Evolutionary conservation across 306 rosid species (phyloP).

Genomic region (Begonia fuchsioides): DNA sequence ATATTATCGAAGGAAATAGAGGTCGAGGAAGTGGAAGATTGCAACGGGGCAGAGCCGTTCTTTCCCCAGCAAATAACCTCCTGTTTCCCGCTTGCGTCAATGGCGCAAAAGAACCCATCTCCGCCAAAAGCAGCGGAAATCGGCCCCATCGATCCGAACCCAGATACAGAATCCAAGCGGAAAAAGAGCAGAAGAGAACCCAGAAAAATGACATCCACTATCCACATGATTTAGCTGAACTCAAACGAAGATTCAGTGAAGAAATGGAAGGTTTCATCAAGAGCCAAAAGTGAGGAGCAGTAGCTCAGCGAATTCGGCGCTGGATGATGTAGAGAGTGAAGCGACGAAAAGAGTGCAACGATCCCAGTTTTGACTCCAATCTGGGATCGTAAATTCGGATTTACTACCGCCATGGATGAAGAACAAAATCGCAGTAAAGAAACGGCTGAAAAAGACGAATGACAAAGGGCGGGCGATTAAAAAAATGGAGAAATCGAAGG

Average conservation of each 20-base stretch:
- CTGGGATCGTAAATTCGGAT: not conserved
- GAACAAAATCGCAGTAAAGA: not conserved
- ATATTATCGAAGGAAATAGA: slow-evolving; percentile 17
- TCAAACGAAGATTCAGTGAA: slow-evolving; percentile 1
- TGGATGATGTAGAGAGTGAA: slow-evolving; percentile 19
- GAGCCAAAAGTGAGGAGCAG: slow-evolving; percentile 11
- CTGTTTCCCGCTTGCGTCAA: slow-evolving; percentile 86
- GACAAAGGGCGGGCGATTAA: not conserved
- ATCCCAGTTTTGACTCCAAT: slow-evolving; percentile 37
- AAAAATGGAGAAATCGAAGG: not conserved
- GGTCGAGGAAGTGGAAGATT: slow-evolving; percentile 19
- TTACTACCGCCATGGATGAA: no score
- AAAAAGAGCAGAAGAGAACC: slow-evolving; percentile 18
- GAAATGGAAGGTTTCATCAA: slow-evolving; percentile 27
- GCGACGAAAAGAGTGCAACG: slow-evolving; percentile 43
- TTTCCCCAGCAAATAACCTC: slow-evolving; percentile 69
- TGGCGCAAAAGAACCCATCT: slow-evolving; percentile 61
- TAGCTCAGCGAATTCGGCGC: no score
- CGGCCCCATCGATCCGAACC: slow-evolving; percentile 81
- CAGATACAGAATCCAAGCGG: slow-evolving; percentile 14
- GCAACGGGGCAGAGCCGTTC: slow-evolving; percentile 25
- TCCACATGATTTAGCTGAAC: slow-evolving; percentile 39
- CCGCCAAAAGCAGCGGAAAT: slow-evolving; percentile 63
- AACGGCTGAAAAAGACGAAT: not conserved
- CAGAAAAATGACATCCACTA: slow-evolving; percentile 11